Conservation (phyloP, 768 basidiomycete species). For the Agrocybe pediades region DNA sequence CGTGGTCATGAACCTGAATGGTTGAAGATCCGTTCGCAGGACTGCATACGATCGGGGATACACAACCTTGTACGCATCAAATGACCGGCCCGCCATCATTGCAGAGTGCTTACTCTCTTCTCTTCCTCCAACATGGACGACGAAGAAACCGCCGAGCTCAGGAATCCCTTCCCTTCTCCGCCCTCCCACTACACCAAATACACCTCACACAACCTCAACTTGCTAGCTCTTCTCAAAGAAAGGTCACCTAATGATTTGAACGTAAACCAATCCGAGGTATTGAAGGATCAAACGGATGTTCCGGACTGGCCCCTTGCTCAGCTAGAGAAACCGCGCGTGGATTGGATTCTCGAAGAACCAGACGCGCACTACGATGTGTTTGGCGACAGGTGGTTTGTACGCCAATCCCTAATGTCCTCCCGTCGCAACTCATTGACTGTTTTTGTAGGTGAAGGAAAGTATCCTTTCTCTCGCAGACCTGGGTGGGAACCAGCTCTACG, state of each 20-base stretch:
- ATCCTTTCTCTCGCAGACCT: slow-evolving; percentile 81
- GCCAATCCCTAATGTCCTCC: slow-evolving; percentile 26
- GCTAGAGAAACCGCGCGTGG: slow-evolving; percentile 84
- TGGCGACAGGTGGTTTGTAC: slow-evolving; percentile 90
- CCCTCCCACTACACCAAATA: slow-evolving; percentile 84
- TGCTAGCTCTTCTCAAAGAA: slow-evolving; percentile 64
- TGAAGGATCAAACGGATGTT: slow-evolving; percentile 71
- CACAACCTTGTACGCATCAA: not conserved
- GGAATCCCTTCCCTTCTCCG: slow-evolving; percentile 89
- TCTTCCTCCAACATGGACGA: slow-evolving; percentile 50
- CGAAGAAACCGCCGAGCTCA: slow-evolving; percentile 74
- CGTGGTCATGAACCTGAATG: slow-evolving; percentile 1
- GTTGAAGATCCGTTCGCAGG: slow-evolving; percentile 13
- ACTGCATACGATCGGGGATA: not conserved
- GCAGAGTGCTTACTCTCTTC: not conserved
- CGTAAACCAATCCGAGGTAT: slow-evolving; percentile 59
- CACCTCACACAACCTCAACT: slow-evolving; percentile 69
- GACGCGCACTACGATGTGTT: slow-evolving; percentile 73
- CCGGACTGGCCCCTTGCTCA: slow-evolving; percentile 77
- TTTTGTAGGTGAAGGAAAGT: slow-evolving; percentile 72
- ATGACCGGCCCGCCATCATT: slow-evolving; percentile 12
- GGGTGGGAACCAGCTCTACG: slow-evolving; percentile 82
- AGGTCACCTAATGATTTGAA: slow-evolving; percentile 43
- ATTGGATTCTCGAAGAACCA: slow-evolving; percentile 89
- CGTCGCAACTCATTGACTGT: slow-evolving; percentile 4